These are phyloP conservation scores for Bipolaris zeicola DNA, from an alignment of 2,329 filamentous ascomycete genomes.

Conservation along the genomic window DNA sequence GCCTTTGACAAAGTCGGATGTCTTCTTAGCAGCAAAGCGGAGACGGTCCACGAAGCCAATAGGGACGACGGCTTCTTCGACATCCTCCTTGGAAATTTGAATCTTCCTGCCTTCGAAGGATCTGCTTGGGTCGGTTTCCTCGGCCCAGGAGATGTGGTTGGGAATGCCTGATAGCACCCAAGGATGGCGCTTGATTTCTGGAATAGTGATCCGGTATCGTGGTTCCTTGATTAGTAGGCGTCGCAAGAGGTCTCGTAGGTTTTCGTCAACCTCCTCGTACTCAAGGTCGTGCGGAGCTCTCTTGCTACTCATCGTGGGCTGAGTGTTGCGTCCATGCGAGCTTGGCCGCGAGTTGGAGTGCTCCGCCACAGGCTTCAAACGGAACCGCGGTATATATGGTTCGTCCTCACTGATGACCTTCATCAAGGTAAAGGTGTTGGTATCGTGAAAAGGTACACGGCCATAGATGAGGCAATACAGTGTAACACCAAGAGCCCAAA, in stretches of 20 bases:
- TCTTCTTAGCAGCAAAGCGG: slow-evolving; percentile 68
- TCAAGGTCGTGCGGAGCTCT: slow-evolving; percentile 77
- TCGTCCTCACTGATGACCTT: slow-evolving; percentile 88
- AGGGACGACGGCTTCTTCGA: slow-evolving; percentile 87
- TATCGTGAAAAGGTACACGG: slow-evolving; percentile 88
- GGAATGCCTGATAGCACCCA: slow-evolving; percentile 84
- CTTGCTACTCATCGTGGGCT: slow-evolving; percentile 67
- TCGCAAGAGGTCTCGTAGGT: slow-evolving; percentile 76
- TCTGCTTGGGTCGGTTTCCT: slow-evolving; percentile 85
- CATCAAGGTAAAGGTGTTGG: slow-evolving; percentile 92
- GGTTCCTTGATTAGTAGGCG: slow-evolving; percentile 89
- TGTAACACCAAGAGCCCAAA: slow-evolving; percentile 96
- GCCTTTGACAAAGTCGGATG: slow-evolving; percentile 34
- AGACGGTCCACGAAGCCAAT: slow-evolving; percentile 86
- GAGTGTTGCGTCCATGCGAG: slow-evolving; percentile 54
- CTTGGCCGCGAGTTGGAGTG: slow-evolving; percentile 52
- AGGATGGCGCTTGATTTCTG: slow-evolving; percentile 90
- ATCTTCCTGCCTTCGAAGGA: slow-evolving; percentile 83
- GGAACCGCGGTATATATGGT: slow-evolving; percentile 82
- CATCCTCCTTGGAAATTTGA: slow-evolving; percentile 89
- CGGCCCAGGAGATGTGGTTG: slow-evolving; percentile 82
- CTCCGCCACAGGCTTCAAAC: slow-evolving; percentile 73
- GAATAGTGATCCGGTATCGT: slow-evolving; percentile 81
- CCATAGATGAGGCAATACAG: slow-evolving; percentile 95
- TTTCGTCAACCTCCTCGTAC: slow-evolving; percentile 84